Conservation (phyloP, 148 eudicot genomes). For the Silene uniflora region DNA sequence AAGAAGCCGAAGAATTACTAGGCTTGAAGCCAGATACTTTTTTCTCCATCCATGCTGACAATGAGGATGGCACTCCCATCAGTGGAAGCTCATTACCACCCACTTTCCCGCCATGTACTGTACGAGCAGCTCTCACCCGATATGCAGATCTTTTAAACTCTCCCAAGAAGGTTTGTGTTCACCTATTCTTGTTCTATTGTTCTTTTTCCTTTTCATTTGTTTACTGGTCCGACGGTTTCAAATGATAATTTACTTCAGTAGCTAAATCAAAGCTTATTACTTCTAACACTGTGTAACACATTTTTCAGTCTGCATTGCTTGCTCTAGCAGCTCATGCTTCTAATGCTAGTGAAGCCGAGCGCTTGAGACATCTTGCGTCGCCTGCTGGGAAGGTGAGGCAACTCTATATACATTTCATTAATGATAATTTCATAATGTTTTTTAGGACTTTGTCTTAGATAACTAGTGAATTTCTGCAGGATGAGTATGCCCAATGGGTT, state of each 20-base stretch:
- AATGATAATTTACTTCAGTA: too few species aligned
- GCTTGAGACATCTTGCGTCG: slow-evolving; percentile 78
- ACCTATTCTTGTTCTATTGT: background rate
- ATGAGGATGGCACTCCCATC: slow-evolving; percentile 79
- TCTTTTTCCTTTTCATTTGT: too few species aligned
- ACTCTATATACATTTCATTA: background rate
- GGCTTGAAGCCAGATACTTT: slow-evolving; percentile 55
- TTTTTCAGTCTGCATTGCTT: slow-evolving; percentile 73
- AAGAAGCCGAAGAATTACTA: slow-evolving; percentile 73
- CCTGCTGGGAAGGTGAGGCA: slow-evolving; percentile 85
- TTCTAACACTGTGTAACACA: background rate
- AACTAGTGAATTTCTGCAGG: slow-evolving; percentile 40
- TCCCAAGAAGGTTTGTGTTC: slow-evolving; percentile 70
- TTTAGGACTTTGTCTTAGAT: background rate
- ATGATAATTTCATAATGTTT: background rate
- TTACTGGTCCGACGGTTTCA: too few species aligned
- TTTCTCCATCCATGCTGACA: slow-evolving; percentile 77
- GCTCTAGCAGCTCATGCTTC: slow-evolving; percentile 94
- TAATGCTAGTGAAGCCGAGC: slow-evolving; percentile 82
- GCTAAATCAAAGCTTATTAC: background rate
- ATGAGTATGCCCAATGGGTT: slow-evolving; percentile 86
- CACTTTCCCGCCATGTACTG: slow-evolving; percentile 81
- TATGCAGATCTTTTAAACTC: slow-evolving; percentile 88
- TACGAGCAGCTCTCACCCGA: slow-evolving; percentile 66
- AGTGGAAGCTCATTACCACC: slow-evolving; percentile 65